These are phyloP conservation scores for Saccharomycopsis oosterbeekiorum DNA, from an alignment of 805 yeast genomes.

Conservation along the genomic window DNA sequence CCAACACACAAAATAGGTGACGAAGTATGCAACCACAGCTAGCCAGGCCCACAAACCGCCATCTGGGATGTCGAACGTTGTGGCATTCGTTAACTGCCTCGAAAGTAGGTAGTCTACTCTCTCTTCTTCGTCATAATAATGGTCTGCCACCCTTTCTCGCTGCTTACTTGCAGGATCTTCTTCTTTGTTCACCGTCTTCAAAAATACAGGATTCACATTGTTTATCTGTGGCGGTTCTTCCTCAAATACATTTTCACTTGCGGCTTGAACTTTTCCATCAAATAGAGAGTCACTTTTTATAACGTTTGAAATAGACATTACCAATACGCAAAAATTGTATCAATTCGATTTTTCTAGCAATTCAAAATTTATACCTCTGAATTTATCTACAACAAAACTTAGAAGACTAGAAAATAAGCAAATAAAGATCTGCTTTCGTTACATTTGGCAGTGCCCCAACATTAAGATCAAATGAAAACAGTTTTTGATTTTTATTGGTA, in stretches of 20 bases:
- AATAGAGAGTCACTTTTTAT: not conserved
- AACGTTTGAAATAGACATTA: not conserved
- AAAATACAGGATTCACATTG: not conserved
- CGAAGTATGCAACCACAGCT: conserved; percentile 33
- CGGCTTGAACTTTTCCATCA: not conserved
- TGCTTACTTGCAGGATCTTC: not conserved
- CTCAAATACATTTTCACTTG: not conserved
- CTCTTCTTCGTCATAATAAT: not conserved
- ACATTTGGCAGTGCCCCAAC: too few species aligned
- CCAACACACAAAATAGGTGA: conserved; percentile 41
- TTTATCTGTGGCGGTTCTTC: not conserved
- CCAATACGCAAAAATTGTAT: not conserved
- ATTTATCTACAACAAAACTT: too few species aligned
- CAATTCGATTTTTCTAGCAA: too few species aligned
- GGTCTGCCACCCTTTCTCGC: not conserved
- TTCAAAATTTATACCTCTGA: too few species aligned
- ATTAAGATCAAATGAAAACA: too few species aligned
- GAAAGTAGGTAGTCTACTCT: not conserved
- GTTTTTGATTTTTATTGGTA: too few species aligned
- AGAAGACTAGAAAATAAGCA: too few species aligned
- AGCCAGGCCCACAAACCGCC: conserved; percentile 43
- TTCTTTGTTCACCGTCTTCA: not conserved
- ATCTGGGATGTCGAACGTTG: conserved; percentile 27
- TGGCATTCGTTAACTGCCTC: not conserved
- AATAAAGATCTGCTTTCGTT: too few species aligned